These are phyloP conservation scores for Akanthomyces dipterigenus DNA, from an alignment of 2,329 filamentous ascomycete species.

Conservation along the genomic window DNA sequence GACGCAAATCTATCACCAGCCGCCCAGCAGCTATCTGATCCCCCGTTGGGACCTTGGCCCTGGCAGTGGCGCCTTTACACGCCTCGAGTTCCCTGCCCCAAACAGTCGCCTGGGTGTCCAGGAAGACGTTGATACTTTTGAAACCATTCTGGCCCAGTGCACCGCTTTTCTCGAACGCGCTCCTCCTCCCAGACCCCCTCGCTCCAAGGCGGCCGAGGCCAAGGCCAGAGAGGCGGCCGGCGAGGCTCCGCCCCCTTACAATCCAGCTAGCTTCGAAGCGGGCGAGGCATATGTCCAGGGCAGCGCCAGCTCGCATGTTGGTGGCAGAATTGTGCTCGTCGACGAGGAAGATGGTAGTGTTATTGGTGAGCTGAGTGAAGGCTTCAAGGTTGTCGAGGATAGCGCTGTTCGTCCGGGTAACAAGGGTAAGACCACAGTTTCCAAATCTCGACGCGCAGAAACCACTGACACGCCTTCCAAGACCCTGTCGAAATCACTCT, in stretches of 20 bases:
- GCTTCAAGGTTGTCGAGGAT: constrained; percentile 74
- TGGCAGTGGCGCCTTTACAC: constrained; percentile 82
- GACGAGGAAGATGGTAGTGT: constrained; percentile 96
- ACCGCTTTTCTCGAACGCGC: constrained; percentile 89
- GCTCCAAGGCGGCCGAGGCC: constrained; percentile 23
- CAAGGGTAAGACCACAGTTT: constrained; percentile 58
- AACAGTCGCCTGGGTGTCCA: constrained; percentile 69
- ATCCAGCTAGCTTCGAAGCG: constrained; percentile 72
- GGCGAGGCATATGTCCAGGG: constrained; percentile 70
- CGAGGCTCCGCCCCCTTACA: constrained; percentile 58
- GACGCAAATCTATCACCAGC: constrained; percentile 95
- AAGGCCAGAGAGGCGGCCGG: constrained; percentile 35
- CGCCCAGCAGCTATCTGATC: constrained; percentile 86
- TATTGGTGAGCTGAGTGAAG: constrained; percentile 81
- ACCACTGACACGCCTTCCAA: constrained; percentile 14
- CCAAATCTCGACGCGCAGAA: neutral
- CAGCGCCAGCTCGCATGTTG: constrained; percentile 43
- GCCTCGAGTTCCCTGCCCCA: constrained; percentile 78
- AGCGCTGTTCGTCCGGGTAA: constrained; percentile 72
- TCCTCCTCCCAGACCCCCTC: constrained; percentile 46
- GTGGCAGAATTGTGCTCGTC: constrained; percentile 81
- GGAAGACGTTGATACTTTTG: constrained; percentile 92
- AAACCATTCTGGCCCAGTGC: constrained; percentile 96
- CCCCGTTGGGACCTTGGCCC: constrained; percentile 90
- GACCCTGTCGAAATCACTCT: constrained; percentile 77